phyloP scores from a whole-genome alignment of 495 filamentous ascomycete species.

The Tuber umbilicatum region DNA sequence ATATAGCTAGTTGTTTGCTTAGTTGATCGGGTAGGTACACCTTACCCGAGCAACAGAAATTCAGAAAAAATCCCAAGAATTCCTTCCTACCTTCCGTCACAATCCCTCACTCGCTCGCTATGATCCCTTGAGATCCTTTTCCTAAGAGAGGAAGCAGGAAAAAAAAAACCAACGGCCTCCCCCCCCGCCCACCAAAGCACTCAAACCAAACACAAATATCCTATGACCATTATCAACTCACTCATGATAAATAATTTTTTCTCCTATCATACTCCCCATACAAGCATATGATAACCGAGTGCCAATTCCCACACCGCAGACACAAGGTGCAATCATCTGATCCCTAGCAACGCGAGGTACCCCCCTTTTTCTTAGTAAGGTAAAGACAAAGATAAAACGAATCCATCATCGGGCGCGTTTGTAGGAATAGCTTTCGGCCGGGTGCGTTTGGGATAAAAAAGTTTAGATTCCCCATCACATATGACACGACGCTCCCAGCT shows the following conservation, averaged over 20 bases:
- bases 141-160: not conserved
- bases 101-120: not conserved
- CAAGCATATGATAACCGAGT: no score
- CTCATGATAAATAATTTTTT: not conserved
- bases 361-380: not conserved
- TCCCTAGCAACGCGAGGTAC: not conserved
- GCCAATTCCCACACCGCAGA: not conserved
- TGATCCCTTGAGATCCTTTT: not conserved
- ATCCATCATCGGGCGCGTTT: not conserved
- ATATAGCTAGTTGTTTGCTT: not conserved
- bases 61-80: not conserved
- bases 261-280: no score
- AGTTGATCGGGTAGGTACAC: not conserved
- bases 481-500: no score
- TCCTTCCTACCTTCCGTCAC: not conserved
- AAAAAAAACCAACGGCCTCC: not conserved
- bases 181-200: not conserved
- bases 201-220: not conserved
- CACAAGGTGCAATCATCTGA: no score
- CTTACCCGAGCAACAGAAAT: not conserved
- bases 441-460: no score
- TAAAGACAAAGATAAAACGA: not conserved
- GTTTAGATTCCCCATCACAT: no score
- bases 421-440: not conserved
- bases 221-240: not conserved